Evolutionary conservation across 2,329 filamentous ascomycete genomes (phyloP), one percentile per base, ranked within the genome.

Genomic region (Fusarium austroafricanum): DNA sequence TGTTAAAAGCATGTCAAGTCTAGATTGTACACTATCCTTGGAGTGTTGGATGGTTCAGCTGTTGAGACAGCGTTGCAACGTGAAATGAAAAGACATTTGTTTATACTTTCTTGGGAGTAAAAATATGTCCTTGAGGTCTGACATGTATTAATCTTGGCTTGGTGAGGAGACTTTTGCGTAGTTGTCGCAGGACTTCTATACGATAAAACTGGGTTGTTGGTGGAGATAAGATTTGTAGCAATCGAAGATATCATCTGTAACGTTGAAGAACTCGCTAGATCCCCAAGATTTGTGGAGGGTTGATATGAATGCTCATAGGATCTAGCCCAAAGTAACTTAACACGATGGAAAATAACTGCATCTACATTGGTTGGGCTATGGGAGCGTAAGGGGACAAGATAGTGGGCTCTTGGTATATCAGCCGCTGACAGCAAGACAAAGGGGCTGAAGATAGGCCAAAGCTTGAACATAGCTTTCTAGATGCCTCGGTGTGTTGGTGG

Each of bases 1-100:
- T 69, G 65, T 73, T 75, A 67, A 74, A 63, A 69, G 63, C 50
- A 67, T 55, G 51, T 42, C 54, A 50, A 40, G 46, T 53, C 45
- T 57, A 51, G 52, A 55, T 63, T 54, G 31, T 37, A 55, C 21
- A 28, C n/a, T 21, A 21, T 52, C 45, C 28, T 53, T 46, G 11
- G 20, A 18, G 15, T 47, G 28, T 55, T 20, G 15, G n/a, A 12
- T 31, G 18, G 31, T 10, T 10, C 26, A 29, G 12, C 12, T 23
- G 12, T 14, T 39, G 15, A 44, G 44, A 23, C 12, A 31, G 18
- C 31, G 20, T 18, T 35, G 15, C 33, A 37, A 18, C 14, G 21
- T 26, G 37, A 28, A 43, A 44, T 29, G 20, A 15, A 44, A 28
- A 21, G 18, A 21, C 8, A 31, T 28, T 21, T 23, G 28, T 31